Evolutionary conservation across 805 yeast genomes (phyloP).

Genomic region (Schwanniomyces occidentalis): DNA sequence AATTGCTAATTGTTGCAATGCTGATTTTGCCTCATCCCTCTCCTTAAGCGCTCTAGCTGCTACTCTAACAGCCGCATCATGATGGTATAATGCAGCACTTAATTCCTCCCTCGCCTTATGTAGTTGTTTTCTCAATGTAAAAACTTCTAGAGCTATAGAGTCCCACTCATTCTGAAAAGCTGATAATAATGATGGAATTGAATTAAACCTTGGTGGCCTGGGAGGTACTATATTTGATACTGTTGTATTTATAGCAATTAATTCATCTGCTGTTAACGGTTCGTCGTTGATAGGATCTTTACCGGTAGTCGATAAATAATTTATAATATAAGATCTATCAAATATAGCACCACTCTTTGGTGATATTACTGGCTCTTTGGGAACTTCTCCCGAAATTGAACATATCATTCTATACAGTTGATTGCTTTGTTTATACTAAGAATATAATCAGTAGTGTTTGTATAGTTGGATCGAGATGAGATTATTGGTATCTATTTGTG

Average conservation of each 20-base stretch:
- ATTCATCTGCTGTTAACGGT: conserved; percentile 56
- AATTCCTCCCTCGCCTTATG: conserved; percentile 67
- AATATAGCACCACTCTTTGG: conserved; percentile 69
- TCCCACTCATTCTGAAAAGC: conserved; percentile 90
- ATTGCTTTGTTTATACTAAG: too few relatives aligned
- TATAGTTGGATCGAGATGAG: too few relatives aligned
- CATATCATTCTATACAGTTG: conserved; percentile 21
- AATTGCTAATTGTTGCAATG: conserved; percentile 55
- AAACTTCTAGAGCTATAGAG: conserved; percentile 76
- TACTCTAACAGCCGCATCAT: conserved; percentile 89
- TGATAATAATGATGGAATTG: conserved; percentile 77
- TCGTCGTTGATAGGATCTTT: conserved; percentile 77
- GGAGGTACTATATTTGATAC: conserved; percentile 30
- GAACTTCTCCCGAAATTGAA: conserved; percentile 66
- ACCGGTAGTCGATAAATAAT: conserved; percentile 63
- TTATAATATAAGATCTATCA: conserved; percentile 59
- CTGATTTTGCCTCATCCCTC: conserved; percentile 69
- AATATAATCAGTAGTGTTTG: too few relatives aligned
- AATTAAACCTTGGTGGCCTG: conserved; percentile 51
- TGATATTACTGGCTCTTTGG: conserved; percentile 74
- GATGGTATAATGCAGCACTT: conserved; percentile 74
- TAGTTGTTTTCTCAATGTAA: conserved; percentile 71
- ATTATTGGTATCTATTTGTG: too few relatives aligned
- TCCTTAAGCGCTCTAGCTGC: conserved; percentile 76
- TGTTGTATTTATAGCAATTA: conserved; percentile 41